Percentiles rank a stretch among this genome's conserved stretches.
These are phyloP conservation scores for Cardamine resedifolia DNA, from an alignment of 345 rosid genomes.

Conservation along the genomic window DNA sequence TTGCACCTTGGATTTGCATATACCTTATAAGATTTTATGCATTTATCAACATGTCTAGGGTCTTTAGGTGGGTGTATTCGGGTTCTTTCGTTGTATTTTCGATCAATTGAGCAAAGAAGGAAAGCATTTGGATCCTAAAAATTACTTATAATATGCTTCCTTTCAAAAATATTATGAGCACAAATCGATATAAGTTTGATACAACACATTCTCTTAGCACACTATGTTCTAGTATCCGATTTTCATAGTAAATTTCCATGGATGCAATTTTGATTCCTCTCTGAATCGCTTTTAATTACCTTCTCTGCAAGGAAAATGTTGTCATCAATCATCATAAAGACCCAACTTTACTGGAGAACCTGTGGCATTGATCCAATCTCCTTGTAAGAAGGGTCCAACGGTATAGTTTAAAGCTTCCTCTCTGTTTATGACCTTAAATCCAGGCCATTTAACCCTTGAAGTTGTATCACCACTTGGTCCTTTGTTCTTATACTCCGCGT, in stretches of 20 bases:
- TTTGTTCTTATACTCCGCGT: slow-evolving; percentile 67
- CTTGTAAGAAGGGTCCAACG: slow-evolving; percentile 55
- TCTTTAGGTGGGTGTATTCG: not conserved
- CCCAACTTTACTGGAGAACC: slow-evolving; percentile 47
- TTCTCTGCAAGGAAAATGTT: slow-evolving; percentile 5
- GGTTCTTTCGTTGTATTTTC: not conserved
- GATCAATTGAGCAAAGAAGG: not conserved
- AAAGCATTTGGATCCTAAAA: not conserved
- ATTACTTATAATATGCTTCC: not conserved
- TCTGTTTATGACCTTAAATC: slow-evolving; percentile 48
- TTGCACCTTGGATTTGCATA: not conserved
- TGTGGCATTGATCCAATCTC: slow-evolving; percentile 50
- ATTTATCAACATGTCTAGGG: not conserved
- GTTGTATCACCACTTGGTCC: slow-evolving; percentile 56
- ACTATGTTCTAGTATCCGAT: not conserved
- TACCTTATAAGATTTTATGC: not conserved
- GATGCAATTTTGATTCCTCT: not conserved
- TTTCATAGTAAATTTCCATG: slow-evolving; percentile 3
- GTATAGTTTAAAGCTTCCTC: slow-evolving; percentile 59
- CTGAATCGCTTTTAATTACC: not conserved
- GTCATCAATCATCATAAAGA: slow-evolving; percentile 27
- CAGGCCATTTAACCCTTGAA: slow-evolving; percentile 71
- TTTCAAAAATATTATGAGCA: not conserved
- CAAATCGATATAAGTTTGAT: slow-evolving; percentile 13
- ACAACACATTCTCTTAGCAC: not conserved